Evolutionary conservation across 768 basidiomycete species (phyloP).

Genomic region (Agrocybe chaxingu): DNA sequence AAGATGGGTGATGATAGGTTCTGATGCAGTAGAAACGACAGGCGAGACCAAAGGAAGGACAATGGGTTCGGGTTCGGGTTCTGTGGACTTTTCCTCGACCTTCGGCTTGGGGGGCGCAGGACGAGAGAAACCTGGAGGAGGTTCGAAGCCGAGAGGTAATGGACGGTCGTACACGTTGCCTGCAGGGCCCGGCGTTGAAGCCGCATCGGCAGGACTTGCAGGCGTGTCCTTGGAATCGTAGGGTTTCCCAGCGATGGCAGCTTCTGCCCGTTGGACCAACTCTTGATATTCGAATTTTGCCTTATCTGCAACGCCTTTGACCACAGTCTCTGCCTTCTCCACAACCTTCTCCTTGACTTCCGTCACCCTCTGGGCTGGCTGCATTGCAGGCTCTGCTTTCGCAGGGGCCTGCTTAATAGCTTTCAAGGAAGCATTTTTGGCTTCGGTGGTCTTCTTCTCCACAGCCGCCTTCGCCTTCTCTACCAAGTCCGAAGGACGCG

Average conservation of each 20-base stretch:
- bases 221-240: constrained; percentile 24
- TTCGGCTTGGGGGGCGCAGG: constrained; percentile 48
- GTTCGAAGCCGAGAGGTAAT: constrained; percentile 92
- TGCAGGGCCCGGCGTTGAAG: constrained; percentile 11
- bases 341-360: constrained; percentile 25
- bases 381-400: constrained; percentile 38
- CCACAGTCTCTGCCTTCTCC: constrained; percentile 36
- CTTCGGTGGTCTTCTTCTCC: constrained; percentile 34
- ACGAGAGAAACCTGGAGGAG: constrained; percentile 82
- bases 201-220: constrained; percentile 16
- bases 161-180: constrained; percentile 61
- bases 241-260: constrained; percentile 52
- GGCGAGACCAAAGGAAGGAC: constrained; percentile 79
- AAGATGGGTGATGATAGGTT: constrained; percentile 92
- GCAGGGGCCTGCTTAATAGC: constrained; percentile 42
- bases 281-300: constrained; percentile 65
- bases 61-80: constrained; percentile 23
- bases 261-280: constrained; percentile 71
- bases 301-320: constrained; percentile 41
- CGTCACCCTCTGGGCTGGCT: constrained; percentile 41
- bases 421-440: constrained; percentile 37
- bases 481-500: constrained; percentile 27
- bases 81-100: constrained; percentile 14
- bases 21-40: constrained; percentile 69
- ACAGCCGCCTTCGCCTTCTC: constrained; percentile 28